Evolutionary conservation across 805 yeast species (phyloP).

Genomic region (Brettanomyces anomalus): DNA sequence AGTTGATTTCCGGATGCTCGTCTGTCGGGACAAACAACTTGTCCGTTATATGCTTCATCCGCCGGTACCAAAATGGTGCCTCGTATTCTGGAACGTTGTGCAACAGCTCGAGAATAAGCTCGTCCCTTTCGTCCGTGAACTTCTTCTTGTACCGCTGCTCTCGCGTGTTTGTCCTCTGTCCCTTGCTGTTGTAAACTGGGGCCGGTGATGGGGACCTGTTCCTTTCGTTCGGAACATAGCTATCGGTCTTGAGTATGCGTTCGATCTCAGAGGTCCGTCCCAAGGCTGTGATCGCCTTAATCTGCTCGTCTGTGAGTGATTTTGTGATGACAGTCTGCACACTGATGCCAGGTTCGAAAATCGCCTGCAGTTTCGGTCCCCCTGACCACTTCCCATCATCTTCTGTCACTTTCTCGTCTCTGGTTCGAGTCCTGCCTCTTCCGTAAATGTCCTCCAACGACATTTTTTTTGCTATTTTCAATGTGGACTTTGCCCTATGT

Average conservation of each 20-base stretch:
- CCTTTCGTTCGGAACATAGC: constrained; percentile 40
- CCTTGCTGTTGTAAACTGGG: constrained; percentile 76
- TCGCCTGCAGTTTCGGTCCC: background rate
- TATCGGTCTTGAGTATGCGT: constrained; percentile 42
- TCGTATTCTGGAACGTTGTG: constrained; percentile 63
- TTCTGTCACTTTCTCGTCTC: background rate
- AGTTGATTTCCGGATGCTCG: constrained; percentile 86
- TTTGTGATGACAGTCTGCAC: constrained; percentile 4
- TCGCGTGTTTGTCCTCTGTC: constrained; percentile 80
- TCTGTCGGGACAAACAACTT: constrained; percentile 78
- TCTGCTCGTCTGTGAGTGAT: constrained; percentile 63
- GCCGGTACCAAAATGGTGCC: constrained; percentile 71
- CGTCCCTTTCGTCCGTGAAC: constrained; percentile 73
- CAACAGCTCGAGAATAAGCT: constrained; percentile 66
- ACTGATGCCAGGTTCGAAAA: background rate
- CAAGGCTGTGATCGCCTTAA: constrained; percentile 60
- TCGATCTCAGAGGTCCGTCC: constrained; percentile 78
- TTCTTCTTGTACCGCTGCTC: constrained; percentile 54
- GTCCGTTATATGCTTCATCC: constrained; percentile 59
- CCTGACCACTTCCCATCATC: constrained; percentile 1
- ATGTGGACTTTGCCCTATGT: too few relatives aligned
- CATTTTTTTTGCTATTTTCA: too few relatives aligned
- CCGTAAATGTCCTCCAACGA: too few relatives aligned
- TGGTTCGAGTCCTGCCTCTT: background rate
- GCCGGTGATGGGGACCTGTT: constrained; percentile 79